Evolutionary conservation across 2,329 filamentous ascomycete species (phyloP).

Genomic region (Elsinoe batatas): DNA sequence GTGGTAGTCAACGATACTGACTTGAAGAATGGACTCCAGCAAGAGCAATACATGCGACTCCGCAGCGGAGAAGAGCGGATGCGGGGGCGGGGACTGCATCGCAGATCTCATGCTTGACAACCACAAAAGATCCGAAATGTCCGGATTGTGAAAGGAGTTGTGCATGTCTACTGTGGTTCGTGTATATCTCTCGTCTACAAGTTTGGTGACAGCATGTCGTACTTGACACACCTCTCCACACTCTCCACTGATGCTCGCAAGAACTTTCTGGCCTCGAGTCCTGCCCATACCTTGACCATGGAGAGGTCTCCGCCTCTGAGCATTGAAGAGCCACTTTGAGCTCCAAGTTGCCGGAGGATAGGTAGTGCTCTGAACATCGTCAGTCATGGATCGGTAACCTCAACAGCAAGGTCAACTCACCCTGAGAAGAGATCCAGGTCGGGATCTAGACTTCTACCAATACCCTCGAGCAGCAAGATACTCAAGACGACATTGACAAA

Average conservation of each 20-base stretch:
- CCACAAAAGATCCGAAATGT: background rate
- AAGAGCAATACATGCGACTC: background rate
- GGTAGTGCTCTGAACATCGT: slow-evolving; percentile 61
- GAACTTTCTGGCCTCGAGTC: slow-evolving; percentile 78
- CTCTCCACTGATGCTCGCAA: slow-evolving; percentile 85
- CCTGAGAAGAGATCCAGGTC: slow-evolving; percentile 75
- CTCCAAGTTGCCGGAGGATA: slow-evolving; percentile 77
- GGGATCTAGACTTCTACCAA: slow-evolving; percentile 78
- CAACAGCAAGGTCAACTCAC: slow-evolving; percentile 31
- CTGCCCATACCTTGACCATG: slow-evolving; percentile 86
- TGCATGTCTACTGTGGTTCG: background rate
- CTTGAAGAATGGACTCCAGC: background rate
- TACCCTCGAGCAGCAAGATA: slow-evolving; percentile 86
- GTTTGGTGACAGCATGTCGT: slow-evolving; percentile 79
- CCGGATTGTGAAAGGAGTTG: background rate
- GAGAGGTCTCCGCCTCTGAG: slow-evolving; percentile 40
- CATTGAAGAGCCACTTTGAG: slow-evolving; percentile 56
- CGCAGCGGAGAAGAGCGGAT: background rate
- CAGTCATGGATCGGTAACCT: slow-evolving; percentile 11
- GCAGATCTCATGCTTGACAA: background rate
- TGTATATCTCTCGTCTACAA: slow-evolving; percentile 41
- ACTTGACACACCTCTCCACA: slow-evolving; percentile 82
- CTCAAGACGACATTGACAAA: slow-evolving; percentile 98
- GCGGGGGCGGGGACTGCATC: background rate
- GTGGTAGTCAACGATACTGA: background rate